phyloP scores from a whole-genome alignment of 2,329 filamentous ascomycete species.

The Falciphora oryzae region DNA sequence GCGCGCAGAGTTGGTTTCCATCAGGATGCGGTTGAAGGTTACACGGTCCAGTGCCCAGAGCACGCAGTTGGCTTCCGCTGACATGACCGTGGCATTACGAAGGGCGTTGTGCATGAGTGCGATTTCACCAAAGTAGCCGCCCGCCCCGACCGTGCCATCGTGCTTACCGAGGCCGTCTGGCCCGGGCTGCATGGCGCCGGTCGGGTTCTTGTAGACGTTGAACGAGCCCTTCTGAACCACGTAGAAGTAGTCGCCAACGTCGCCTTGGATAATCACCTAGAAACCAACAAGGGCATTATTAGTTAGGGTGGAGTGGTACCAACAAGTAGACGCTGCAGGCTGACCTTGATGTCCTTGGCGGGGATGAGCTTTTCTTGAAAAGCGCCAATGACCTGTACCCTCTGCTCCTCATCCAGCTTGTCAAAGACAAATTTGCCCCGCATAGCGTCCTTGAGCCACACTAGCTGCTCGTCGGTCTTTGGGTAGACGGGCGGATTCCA shows the following conservation, averaged over 20 bases:
- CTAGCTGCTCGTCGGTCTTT: constrained; percentile 76
- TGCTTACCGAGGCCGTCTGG: constrained; percentile 75
- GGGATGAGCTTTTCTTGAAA: constrained; percentile 94
- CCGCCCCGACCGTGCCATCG: constrained; percentile 75
- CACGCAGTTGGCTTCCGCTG: constrained; percentile 68
- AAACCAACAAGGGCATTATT: not conserved
- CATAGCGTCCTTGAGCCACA: constrained; percentile 74
- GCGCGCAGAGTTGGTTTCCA: constrained; percentile 96
- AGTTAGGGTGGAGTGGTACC: not conserved
- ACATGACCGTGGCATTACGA: constrained; percentile 88
- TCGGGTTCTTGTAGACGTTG: constrained; percentile 81
- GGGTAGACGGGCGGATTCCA: constrained; percentile 83
- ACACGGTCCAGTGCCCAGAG: constrained; percentile 93
- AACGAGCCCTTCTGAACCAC: constrained; percentile 89
- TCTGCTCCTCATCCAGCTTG: constrained; percentile 91
- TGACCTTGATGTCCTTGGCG: constrained; percentile 72
- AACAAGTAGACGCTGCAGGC: constrained; percentile 12
- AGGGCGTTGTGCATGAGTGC: constrained; percentile 99
- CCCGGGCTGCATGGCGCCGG: constrained; percentile 72
- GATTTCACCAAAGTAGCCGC: constrained; percentile 92
- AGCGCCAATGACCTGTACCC: constrained; percentile 77
- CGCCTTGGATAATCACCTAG: constrained; percentile 90
- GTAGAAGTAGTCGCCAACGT: constrained; percentile 96
- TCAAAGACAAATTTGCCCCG: constrained; percentile 89
- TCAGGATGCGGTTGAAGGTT: constrained; percentile 94